Conservation (phyloP, 169 alveolate species). For the Eimeria necatrix region DNA sequence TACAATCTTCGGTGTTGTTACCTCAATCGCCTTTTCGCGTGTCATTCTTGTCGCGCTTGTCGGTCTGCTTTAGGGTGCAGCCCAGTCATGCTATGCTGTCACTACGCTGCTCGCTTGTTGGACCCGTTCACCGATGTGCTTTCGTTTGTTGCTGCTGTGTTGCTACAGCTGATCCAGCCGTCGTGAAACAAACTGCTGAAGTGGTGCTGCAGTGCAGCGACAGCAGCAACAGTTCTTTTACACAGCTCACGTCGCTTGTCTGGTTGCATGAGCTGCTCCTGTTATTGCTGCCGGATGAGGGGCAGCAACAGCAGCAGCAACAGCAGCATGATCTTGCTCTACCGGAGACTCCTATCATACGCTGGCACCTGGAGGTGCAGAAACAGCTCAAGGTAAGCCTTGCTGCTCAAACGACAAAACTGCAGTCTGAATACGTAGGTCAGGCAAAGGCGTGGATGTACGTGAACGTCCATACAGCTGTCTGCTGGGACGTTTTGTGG, state of each 20-base stretch:
- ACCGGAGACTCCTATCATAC: background rate
- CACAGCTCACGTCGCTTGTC: conserved; percentile 80
- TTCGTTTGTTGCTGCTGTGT: conserved; percentile 3
- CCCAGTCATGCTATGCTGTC: background rate
- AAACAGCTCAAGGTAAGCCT: conserved; percentile 19
- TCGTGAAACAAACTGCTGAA: conserved; percentile 48
- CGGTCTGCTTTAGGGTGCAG: too few relatives aligned
- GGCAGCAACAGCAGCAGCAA: conserved; percentile 57
- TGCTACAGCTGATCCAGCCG: conserved; percentile 76
- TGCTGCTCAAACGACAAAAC: background rate
- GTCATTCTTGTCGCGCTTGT: too few relatives aligned
- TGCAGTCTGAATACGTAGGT: background rate
- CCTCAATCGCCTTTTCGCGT: background rate
- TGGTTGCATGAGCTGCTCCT: conserved; percentile 80
- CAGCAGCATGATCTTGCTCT: conserved; percentile 34
- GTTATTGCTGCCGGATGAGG: conserved; percentile 67
- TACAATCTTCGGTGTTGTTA: background rate
- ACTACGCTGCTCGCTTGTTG: conserved; percentile 26
- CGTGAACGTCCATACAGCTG: too few relatives aligned
- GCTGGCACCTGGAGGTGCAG: conserved; percentile 64
- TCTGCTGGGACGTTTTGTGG: too few relatives aligned
- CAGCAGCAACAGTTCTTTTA: conserved; percentile 75
- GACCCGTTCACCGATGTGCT: background rate
- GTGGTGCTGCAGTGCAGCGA: conserved; percentile 74
- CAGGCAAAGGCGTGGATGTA: too few relatives aligned